These are phyloP conservation scores for Pichia cabralensis DNA, from an alignment of 805 yeast species.

Conservation along the genomic window DNA sequence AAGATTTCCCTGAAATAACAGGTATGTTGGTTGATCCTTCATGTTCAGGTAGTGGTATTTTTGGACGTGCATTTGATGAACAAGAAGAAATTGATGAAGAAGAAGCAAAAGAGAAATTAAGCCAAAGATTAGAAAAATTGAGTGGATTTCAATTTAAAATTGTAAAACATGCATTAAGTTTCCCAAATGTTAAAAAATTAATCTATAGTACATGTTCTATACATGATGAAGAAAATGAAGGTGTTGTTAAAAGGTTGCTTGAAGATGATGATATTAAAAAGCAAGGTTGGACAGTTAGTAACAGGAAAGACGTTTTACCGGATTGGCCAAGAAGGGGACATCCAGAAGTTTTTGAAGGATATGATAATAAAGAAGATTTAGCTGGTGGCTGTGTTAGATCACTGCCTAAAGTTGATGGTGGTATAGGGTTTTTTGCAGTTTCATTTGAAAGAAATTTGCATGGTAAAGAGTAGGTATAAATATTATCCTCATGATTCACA, in stretches of 20 bases:
- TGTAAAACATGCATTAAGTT: slow-evolving; percentile 77
- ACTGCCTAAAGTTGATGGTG: slow-evolving; percentile 83
- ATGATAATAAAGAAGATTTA: slow-evolving; percentile 36
- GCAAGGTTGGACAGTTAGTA: slow-evolving; percentile 67
- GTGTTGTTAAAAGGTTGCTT: slow-evolving; percentile 74
- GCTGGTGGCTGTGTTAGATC: slow-evolving; percentile 88
- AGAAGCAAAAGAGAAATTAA: slow-evolving; percentile 28
- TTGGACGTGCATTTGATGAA: slow-evolving; percentile 71
- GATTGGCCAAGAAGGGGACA: slow-evolving; percentile 82
- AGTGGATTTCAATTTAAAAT: slow-evolving; percentile 83
- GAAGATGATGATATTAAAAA: slow-evolving; percentile 51
- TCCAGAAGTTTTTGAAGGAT: slow-evolving; percentile 52
- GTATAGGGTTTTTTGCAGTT: slow-evolving; percentile 98
- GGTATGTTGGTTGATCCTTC: slow-evolving; percentile 93
- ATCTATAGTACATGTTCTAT: slow-evolving; percentile 95
- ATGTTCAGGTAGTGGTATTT: slow-evolving; percentile 96
- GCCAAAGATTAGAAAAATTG: slow-evolving; percentile 58
- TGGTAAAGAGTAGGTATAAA: too few species aligned
- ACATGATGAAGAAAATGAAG: slow-evolving; percentile 88
- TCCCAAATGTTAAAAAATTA: slow-evolving; percentile 66
- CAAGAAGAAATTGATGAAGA: slow-evolving; percentile 31
- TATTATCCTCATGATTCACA: too few species aligned
- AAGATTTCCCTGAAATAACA: slow-evolving; percentile 52
- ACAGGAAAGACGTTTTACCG: slow-evolving; percentile 60
- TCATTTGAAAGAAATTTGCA: slow-evolving; percentile 55